Base-by-base conservation (phyloP, 306 rosid genomes). In the Rubus parviflorus region DNA sequence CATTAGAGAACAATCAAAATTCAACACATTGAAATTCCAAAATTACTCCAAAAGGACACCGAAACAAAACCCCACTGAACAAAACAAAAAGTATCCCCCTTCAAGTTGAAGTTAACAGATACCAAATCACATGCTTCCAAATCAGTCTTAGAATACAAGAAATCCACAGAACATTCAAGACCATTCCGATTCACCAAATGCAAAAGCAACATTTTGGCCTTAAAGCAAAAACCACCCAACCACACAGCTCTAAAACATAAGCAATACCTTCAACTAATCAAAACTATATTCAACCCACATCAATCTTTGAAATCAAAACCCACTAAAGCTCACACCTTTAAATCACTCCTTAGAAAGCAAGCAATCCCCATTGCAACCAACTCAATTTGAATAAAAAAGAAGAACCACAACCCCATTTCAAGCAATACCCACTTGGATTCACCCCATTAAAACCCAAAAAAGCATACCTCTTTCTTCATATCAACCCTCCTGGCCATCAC, bases 391-490 rank as follows among this genome's bases (percentile, higher is more conserved):
- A 30, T 30, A 1, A 30, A 30, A 30, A 30, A 30, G 35, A 30
- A 30, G 35, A 30, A 1, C 35, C 38, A 20, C 3, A 72, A 11
- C 17, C 62, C 46, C 16, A 23, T 58, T 19, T 42, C 71, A 48
- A 79, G 25, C 4, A 51, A 30, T n/a, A 41, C 78, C 73, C 63
- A 61, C 40, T 22, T 7, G 22, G 30, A 58, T 62, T 57, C 66
- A 42, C n/a, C 42, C 15, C 22, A 73, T 41, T 10, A 25, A 48
- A 60, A 17, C 13, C 74, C 14, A 8, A 15, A 9, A 23, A 72
- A 57, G 11, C 20, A 73, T 20, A 93, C 98, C 91, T 90, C 89
- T 81, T 87, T 90, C 81, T 79, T 86, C 92, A 92, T 92, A 79
- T 89, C 90, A 15, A 15, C 80, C 84, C 86, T 94, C 81, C 88